These are phyloP conservation scores for Fulvia fulva DNA, from an alignment of 2,329 filamentous ascomycete genomes.

Conservation along the genomic window DNA sequence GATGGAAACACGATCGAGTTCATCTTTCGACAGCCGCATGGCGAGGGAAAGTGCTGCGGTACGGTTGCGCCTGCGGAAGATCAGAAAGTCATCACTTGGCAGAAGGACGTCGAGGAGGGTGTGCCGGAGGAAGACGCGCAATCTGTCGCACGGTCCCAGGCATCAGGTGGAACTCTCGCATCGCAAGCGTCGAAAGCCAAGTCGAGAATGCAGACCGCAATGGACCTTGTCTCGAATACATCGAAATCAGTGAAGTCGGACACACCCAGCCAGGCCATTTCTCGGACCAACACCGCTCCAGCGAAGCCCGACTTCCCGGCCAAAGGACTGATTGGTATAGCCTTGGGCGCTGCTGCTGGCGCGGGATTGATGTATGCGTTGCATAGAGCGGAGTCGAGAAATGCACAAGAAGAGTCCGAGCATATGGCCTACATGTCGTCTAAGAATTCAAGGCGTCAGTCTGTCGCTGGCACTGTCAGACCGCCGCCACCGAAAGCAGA, in stretches of 20 bases:
- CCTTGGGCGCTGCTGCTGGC: conserved; percentile 75
- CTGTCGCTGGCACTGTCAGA: conserved; percentile 8
- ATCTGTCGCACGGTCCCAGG: conserved; percentile 17
- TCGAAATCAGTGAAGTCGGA: conserved; percentile 21
- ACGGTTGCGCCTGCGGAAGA: conserved; percentile 36
- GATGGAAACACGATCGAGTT: conserved; percentile 84
- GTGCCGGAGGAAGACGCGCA: conserved; percentile 18
- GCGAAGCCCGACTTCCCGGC: conserved; percentile 17
- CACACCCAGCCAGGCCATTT: conserved; percentile 16
- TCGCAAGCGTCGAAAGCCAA: conserved; percentile 22
- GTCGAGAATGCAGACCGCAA: conserved; percentile 24
- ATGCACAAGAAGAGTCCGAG: conserved; percentile 42
- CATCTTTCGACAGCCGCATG: conserved; percentile 51
- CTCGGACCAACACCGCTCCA: conserved; percentile 18
- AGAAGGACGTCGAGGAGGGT: conserved; percentile 36
- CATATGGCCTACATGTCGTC: conserved; percentile 22
- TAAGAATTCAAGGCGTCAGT: conserved; percentile 14
- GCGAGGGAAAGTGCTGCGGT: conserved; percentile 35
- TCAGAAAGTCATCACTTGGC: conserved; percentile 46
- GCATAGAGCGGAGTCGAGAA: conserved; percentile 55
- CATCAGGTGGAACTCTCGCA: neutral
- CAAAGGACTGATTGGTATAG: conserved; percentile 56
- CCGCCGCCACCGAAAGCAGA: conserved; percentile 14
- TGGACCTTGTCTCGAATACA: conserved; percentile 25
- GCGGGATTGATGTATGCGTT: conserved; percentile 74